Evolutionary conservation across 2,329 filamentous ascomycete genomes (phyloP), one percentile per base, ranked within the genome.

Genomic region (Fusarium sp.): DNA sequence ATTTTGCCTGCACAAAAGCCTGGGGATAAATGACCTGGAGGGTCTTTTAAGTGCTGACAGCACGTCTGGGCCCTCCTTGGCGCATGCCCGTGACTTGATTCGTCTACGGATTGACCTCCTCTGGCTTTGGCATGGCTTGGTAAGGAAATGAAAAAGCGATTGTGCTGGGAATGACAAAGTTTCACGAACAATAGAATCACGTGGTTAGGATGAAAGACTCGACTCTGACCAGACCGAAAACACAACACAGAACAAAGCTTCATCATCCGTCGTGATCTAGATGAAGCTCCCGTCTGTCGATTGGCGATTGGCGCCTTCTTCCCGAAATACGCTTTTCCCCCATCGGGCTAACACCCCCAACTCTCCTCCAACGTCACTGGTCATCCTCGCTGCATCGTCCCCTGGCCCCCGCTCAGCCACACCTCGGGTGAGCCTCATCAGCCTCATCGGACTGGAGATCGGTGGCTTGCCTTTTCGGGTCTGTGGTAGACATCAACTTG

Each of bases 381-480:
- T 16, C 41, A 39, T 24, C 16, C 4, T 35, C 54, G 20, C 54
- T 22, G 52, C 29, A 35, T 60, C 35, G 27, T 29, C 24, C 39
- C 35, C 22, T 59, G 24, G 35, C 29, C n/a, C n/a, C 58, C 71
- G 68, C 67, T n/a, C 72, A 78, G 77, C 76, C 76, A 78, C 76
- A 70, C 41, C n/a, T 67, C 33, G 59, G 65, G 71, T 70, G 73
- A 78, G 73, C 77, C 77, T 65, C 77, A 77, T 76, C 70, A 73
- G 73, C 73, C 73, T 71, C 72, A 75, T 75, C 72, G 61, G 62
- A 67, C 62, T 33, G 65, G 67, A 58, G 74, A 74, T 74, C 73
- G 48, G 68, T 73, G 73, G 70, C 73, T 75, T 68, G 74, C 39
- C 52, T 60, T 69, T 64, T 73, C 56, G 43, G 62, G 63, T 35